Evolutionary conservation across 768 basidiomycete genomes (phyloP).

Genomic region (Hypholoma sublateritium): DNA sequence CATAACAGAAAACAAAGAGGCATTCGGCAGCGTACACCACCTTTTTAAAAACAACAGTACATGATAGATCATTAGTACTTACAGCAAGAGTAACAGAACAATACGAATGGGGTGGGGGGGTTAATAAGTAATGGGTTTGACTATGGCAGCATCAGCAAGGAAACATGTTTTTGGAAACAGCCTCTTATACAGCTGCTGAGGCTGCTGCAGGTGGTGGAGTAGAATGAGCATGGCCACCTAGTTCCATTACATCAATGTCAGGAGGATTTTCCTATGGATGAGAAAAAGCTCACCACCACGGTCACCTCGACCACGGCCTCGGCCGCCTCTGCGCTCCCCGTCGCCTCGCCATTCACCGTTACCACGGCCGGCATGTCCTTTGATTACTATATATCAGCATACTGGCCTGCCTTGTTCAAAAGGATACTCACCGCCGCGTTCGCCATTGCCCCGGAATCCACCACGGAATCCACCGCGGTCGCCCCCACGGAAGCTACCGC

Average conservation of each 20-base stretch:
- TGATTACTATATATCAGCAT: neutral
- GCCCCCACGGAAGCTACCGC: conserved; percentile 31
- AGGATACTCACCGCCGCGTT: conserved; percentile 21
- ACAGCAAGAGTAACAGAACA: conserved; percentile 12
- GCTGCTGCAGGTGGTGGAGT: conserved; percentile 16
- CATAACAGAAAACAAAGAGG: neutral
- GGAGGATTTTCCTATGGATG: neutral
- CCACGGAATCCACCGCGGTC: conserved; percentile 33
- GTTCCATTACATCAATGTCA: neutral
- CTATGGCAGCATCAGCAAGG: neutral
- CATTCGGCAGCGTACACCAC: neutral
- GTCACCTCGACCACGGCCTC: conserved; percentile 37
- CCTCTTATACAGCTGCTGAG: conserved; percentile 13
- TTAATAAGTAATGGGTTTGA: neutral
- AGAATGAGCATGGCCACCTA: conserved; percentile 10
- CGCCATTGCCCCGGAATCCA: conserved; percentile 44
- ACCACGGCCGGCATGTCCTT: neutral
- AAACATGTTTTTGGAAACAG: neutral
- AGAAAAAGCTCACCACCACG: conserved; percentile 21
- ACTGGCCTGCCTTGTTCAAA: no score
- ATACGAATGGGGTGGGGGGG: conserved; percentile 3
- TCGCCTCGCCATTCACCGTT: conserved; percentile 41
- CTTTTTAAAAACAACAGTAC: conserved; percentile 12
- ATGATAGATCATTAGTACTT: conserved; percentile 16
- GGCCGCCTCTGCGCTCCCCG: conserved; percentile 46